Conservation (phyloP, 2,329 filamentous ascomycete species). For the Fusarium ramigenum region DNA sequence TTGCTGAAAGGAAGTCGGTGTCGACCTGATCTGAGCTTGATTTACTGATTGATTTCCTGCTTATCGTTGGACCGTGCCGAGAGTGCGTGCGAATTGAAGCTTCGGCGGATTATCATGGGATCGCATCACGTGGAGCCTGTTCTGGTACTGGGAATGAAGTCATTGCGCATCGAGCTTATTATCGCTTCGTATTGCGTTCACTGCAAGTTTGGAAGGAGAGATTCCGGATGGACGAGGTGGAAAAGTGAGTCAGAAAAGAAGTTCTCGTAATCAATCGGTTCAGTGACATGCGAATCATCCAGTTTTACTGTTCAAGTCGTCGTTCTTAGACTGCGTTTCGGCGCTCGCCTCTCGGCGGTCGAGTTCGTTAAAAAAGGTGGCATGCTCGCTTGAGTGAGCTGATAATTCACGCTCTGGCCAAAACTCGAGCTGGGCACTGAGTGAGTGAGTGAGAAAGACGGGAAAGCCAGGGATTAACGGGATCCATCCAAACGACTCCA, state of each 20-base stretch:
- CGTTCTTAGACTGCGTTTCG: slow-evolving; percentile 7
- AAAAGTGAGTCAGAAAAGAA: slow-evolving; percentile 8
- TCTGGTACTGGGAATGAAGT: slow-evolving; percentile 26
- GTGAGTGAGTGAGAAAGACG: neutral
- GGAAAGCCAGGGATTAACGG: slow-evolving; percentile 28
- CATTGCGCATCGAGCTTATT: slow-evolving; percentile 18
- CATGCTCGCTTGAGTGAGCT: slow-evolving; percentile 41
- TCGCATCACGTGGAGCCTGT: slow-evolving; percentile 29
- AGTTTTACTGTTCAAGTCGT: slow-evolving; percentile 16
- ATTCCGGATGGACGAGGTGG: neutral
- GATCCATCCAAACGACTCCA: slow-evolving; percentile 39
- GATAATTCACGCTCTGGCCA: slow-evolving; percentile 16
- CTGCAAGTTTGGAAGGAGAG: neutral
- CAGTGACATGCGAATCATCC: slow-evolving; percentile 20
- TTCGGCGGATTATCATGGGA: slow-evolving; percentile 5
- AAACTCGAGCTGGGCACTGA: neutral
- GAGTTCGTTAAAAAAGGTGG: slow-evolving; percentile 37
- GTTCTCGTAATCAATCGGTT: slow-evolving; percentile 30
- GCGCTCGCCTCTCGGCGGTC: slow-evolving; percentile 32
- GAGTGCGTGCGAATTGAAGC: slow-evolving; percentile 1
- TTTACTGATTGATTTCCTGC: neutral
- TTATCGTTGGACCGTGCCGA: slow-evolving; percentile 14
- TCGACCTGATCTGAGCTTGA: slow-evolving; percentile 22
- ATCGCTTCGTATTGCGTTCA: slow-evolving; percentile 14
- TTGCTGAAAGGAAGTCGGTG: slow-evolving; percentile 37